phyloP scores from a whole-genome alignment of 129 eudicot genomes.

The Mikania micrantha region DNA sequence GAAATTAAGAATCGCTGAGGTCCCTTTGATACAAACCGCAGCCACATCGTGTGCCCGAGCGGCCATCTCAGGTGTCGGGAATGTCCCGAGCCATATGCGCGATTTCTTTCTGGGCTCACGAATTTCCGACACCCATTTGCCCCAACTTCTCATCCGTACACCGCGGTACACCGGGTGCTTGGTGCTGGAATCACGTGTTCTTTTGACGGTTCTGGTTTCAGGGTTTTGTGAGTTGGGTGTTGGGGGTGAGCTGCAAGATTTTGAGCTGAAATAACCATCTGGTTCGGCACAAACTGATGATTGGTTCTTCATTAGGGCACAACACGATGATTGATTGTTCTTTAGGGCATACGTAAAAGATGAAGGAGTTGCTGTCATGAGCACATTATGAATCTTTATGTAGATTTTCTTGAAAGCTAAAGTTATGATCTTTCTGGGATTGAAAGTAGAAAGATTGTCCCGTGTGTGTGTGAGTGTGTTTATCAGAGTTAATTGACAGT shows the following conservation, averaged over 20 bases:
- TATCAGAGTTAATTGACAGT: constrained; percentile 11
- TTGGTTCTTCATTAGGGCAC: constrained; percentile 13
- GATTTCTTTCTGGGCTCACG: constrained; percentile 83
- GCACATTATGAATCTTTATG: neutral
- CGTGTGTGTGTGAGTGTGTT: neutral
- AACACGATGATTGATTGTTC: constrained; percentile 9
- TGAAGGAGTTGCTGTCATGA: constrained; percentile 18
- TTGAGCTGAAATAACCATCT: neutral
- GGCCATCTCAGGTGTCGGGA: constrained; percentile 87
- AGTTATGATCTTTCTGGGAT: neutral
- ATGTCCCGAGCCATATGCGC: constrained; percentile 90
- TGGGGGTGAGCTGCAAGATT: constrained; percentile 5
- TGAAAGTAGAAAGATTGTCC: neutral
- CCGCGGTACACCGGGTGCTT: constrained; percentile 73
- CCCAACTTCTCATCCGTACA: constrained; percentile 90
- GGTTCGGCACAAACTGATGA: constrained; percentile 1
- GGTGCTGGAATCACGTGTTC: constrained; percentile 23
- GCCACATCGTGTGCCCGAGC: constrained; percentile 89
- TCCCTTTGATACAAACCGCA: constrained; percentile 57
- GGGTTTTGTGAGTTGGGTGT: constrained; percentile 9
- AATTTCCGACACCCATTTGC: constrained; percentile 95
- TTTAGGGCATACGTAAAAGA: constrained; percentile 5
- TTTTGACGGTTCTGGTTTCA: constrained; percentile 15
- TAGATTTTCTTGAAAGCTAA: constrained; percentile 7
- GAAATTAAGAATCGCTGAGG: constrained; percentile 58